A percentile compares a stretch with the other conserved stretches of the same genome.
phyloP scores from a whole-genome alignment of 129 eudicot genomes.

The Flaveria robusta region DNA sequence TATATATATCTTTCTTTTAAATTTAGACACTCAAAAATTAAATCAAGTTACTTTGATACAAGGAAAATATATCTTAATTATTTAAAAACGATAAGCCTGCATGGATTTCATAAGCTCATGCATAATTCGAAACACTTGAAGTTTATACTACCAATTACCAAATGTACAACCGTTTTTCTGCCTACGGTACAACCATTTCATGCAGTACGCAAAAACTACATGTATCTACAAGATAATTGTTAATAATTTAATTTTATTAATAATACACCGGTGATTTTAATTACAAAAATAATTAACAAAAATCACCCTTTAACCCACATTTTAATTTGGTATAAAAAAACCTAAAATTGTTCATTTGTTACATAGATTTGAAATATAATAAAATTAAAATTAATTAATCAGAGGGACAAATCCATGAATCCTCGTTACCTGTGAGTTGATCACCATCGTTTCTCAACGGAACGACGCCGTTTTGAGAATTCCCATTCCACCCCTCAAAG shows the following conservation, averaged over 20 bases:
- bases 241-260: neutral
- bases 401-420: conserved; percentile 60
- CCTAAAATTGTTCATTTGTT: conserved; percentile 12
- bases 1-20: neutral
- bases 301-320: conserved; percentile 34
- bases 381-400: conserved; percentile 33
- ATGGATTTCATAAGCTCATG: conserved; percentile 38
- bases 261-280: conserved; percentile 27
- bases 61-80: neutral
- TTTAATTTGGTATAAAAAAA: conserved; percentile 12
- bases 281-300: conserved; percentile 30
- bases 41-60: conserved; percentile 2
- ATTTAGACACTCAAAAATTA: neutral
- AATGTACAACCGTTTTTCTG: conserved; percentile 11
- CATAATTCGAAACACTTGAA: neutral
- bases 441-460: conserved; percentile 33
- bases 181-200: neutral
- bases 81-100: conserved; percentile 14
- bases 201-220: neutral
- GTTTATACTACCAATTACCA: neutral
- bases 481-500: conserved; percentile 28
- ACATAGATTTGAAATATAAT: conserved; percentile 20
- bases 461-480: conserved; percentile 30
- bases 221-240: neutral
- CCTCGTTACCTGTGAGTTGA: conserved; percentile 48